Base-by-base conservation (phyloP, 2,329 filamentous ascomycete genomes). In the Lomentospora prolificans region DNA sequence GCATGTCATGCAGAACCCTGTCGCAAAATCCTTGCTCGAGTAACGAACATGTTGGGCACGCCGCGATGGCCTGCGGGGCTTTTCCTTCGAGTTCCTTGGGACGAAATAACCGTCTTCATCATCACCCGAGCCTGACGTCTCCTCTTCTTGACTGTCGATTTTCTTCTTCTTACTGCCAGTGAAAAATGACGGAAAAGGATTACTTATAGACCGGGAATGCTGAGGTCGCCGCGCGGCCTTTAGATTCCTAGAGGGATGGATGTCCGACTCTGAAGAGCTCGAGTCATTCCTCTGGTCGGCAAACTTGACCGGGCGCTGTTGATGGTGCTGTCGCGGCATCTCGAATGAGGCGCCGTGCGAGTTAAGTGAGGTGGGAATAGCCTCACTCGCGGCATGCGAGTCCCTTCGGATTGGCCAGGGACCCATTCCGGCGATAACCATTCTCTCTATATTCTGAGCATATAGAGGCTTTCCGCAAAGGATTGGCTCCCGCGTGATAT, bases 1-100 rank as follows among this genome's bases (percentile, higher is more conserved):
- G 68, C 90, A 96, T 31, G 90, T 91, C 81, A 92, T 90, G 67
- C 90, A 96, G 62, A 82, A 84, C 22, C 89, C 87, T 30, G 82
- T 85, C 27, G 77, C 75, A 64, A 86, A 81, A 61, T 89, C 82
- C 61, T 77, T 81, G 60, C 67, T 73, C 6, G 44, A 17, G n/a
- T 39, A 14, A 30, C 66, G 68, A 9, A 57, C 58, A 46, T 56
- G 62, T 44, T 60, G 63, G 50, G 63, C 75, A 67, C 63, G 71
- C 48, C 9, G 36, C 4, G 31, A 25, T 10, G 31, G 50, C 27
- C 50, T 30, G n/a, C 50, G 25, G n/a, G 50, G 22, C n/a, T 28
- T n/a, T 19, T 33, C n/a, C 14, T 31, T 30, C 46, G 28, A 22
- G 50, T 14, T n/a, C n/a, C 50, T 10, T 9, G 28, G 24, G 7